Percentiles rank a stretch among this genome's conserved stretches.
These are phyloP conservation scores for Chlorella sorokiniana DNA, from an alignment of 139 green algal species.

Conservation along the genomic window DNA sequence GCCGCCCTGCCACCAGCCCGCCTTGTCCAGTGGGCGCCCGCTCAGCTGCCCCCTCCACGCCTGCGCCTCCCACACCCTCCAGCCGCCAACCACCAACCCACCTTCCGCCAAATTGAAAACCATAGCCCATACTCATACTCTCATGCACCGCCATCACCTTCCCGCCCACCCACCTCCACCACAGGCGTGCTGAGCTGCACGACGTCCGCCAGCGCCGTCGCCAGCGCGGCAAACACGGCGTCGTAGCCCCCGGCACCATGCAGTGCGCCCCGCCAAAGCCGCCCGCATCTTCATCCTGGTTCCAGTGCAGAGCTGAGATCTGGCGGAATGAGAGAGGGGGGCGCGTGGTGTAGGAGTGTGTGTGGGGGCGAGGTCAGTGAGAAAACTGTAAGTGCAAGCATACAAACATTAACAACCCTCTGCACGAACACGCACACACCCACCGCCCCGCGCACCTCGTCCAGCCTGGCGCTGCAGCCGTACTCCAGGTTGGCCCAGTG, in stretches of 20 bases:
- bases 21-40: no score
- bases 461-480: conserved; percentile 72
- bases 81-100: no score
- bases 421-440: no score
- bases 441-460: conserved; percentile 51
- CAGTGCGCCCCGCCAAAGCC: conserved; percentile 88
- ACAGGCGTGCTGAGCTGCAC: conserved; percentile 34
- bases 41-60: no score
- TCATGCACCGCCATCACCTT: neutral
- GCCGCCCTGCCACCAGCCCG: no score
- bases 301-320: conserved; percentile 80
- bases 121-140: no score
- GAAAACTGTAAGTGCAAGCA: neutral
- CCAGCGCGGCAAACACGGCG: conserved; percentile 32
- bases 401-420: no score
- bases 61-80: no score
- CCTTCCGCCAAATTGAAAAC: no score
- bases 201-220: conserved; percentile 54
- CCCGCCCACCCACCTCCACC: conserved; percentile 8
- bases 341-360: no score
- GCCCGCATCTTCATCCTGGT: conserved; percentile 86
- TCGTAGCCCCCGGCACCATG: conserved; percentile 83
- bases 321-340: no score
- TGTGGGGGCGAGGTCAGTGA: no score
- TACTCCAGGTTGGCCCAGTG: conserved; percentile 93